phyloP scores from a whole-genome alignment of 805 yeast species.

The Yarrowia deformans region DNA sequence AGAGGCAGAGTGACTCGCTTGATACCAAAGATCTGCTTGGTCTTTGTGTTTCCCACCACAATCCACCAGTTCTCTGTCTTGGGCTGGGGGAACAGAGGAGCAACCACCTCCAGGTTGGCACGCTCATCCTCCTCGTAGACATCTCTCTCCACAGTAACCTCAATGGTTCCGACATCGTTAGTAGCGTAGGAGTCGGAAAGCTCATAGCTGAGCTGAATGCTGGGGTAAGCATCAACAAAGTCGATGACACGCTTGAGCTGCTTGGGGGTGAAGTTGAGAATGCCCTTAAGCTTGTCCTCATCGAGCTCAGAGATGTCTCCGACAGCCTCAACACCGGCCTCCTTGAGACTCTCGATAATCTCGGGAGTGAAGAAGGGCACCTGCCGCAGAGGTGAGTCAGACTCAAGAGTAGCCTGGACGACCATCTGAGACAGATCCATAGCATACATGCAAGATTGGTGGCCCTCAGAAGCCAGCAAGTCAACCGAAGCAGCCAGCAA shows the following conservation, averaged over 20 bases:
- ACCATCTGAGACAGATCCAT: conserved; percentile 92
- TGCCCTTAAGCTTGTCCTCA: conserved; percentile 57
- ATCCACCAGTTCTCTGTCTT: conserved; percentile 88
- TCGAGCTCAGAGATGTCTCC: conserved; percentile 79
- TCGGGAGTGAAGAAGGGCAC: conserved; percentile 69
- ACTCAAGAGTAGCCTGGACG: conserved; percentile 84
- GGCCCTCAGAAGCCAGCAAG: conserved; percentile 78
- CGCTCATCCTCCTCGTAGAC: conserved; percentile 75
- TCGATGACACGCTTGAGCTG: conserved; percentile 67
- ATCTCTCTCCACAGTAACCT: conserved; percentile 51
- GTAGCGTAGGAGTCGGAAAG: conserved; percentile 56
- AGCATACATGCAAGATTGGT: conserved; percentile 74
- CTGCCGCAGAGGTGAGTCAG: conserved; percentile 79
- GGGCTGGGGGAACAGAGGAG: conserved; percentile 64
- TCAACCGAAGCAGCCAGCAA: conserved; percentile 76
- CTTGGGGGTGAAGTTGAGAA: conserved; percentile 38
- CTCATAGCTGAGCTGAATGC: conserved; percentile 70
- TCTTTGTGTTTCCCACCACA: conserved; percentile 71
- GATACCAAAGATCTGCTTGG: conserved; percentile 72
- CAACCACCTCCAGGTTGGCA: conserved; percentile 62
- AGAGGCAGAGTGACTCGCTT: conserved; percentile 65
- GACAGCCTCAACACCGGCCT: conserved; percentile 68
- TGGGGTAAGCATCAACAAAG: conserved; percentile 90
- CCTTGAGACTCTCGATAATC: conserved; percentile 62
- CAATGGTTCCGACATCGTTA: conserved; percentile 58